These are phyloP conservation scores for Acer campestre DNA, from an alignment of 345 rosid species.

Conservation along the genomic window DNA sequence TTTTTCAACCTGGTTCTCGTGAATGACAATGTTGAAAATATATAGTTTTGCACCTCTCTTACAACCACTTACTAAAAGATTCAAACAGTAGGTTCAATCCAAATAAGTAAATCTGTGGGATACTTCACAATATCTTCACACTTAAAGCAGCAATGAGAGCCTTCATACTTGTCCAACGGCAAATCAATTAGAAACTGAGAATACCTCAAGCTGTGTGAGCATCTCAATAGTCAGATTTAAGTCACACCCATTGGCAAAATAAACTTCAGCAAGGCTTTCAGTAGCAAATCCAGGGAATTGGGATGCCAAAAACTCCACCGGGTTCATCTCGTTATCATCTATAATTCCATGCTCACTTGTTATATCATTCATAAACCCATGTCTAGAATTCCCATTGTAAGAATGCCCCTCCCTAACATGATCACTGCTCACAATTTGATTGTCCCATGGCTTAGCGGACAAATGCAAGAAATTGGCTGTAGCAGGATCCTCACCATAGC, in stretches of 20 bases:
- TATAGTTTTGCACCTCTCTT: constrained; percentile 10
- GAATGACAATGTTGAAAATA: not conserved
- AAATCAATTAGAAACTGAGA: constrained; percentile 14
- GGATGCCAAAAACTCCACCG: constrained; percentile 80
- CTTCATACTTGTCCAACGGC: constrained; percentile 13
- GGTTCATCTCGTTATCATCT: constrained; percentile 66
- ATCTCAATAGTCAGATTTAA: constrained; percentile 88
- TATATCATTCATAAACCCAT: constrained; percentile 55
- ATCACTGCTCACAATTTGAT: constrained; percentile 57
- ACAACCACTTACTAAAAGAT: constrained; percentile 13
- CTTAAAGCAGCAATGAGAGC: constrained; percentile 1
- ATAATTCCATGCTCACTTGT: constrained; percentile 50
- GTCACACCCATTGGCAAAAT: constrained; percentile 86
- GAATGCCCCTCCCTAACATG: constrained; percentile 60
- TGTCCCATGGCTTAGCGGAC: constrained; percentile 76
- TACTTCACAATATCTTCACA: constrained; percentile 5
- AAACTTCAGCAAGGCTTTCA: constrained; percentile 96
- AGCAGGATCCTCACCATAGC: constrained; percentile 63
- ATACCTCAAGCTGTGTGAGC: constrained; percentile 99
- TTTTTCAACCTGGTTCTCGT: not conserved
- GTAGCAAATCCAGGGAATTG: constrained; percentile 95
- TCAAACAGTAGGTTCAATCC: not conserved
- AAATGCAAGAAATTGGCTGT: constrained; percentile 47
- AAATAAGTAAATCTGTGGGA: not conserved
- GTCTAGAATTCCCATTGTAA: constrained; percentile 54